Base-by-base conservation (phyloP, 495 filamentous ascomycete species). In the Amphirosellinia nigrospora region DNA sequence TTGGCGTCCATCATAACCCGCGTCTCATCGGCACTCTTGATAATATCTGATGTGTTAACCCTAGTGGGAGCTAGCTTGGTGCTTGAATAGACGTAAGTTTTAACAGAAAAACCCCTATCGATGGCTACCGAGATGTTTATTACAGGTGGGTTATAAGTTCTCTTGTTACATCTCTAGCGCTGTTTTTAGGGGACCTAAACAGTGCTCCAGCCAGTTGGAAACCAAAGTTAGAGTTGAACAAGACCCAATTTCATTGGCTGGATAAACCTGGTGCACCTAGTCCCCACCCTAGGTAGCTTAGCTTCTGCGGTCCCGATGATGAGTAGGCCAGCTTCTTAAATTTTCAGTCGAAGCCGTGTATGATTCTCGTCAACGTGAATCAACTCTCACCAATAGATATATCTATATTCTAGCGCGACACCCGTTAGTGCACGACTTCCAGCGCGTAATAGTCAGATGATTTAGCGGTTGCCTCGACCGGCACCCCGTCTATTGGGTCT, bases 401-500 rank as follows among this genome's bases (percentile, higher is more conserved):
- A 73, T 46, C 71, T 59, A 64, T 68, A 73, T 46, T 72, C 68
- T 74, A 61, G 73, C 46, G n/a, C 46, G 30, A 9, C 32, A 52
- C 21, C 19, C 21, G 3, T 38, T 36, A 41, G 21, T n/a, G 9
- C 34, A 46, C 60, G 28, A 32, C 8, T 38, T 28, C 8, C n/a
- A 21, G 68, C 71, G 56, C 43, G 53, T 43, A 62, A 73, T 63
- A 70, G 63, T 39, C 80, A 75, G 72, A 76, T 71, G 82, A 59
- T 68, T 76, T 71, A 73, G 66, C 66, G 39, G 72, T 53, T 67
- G 74, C 64, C 48, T 71, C 53, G 11, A 69, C 72, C 70, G 77
- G 68, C 71, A 69, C 69, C 63, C 63, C 58, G 78, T 77, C 71
- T 67, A 70, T 69, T 73, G 75, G 69, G 79, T 68, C 34, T 69